A percentile compares a stretch with the other conserved stretches of the same genome.
phyloP scores from a whole-genome alignment of 2,329 filamentous ascomycete species.

The Trichophyton rubrum region DNA sequence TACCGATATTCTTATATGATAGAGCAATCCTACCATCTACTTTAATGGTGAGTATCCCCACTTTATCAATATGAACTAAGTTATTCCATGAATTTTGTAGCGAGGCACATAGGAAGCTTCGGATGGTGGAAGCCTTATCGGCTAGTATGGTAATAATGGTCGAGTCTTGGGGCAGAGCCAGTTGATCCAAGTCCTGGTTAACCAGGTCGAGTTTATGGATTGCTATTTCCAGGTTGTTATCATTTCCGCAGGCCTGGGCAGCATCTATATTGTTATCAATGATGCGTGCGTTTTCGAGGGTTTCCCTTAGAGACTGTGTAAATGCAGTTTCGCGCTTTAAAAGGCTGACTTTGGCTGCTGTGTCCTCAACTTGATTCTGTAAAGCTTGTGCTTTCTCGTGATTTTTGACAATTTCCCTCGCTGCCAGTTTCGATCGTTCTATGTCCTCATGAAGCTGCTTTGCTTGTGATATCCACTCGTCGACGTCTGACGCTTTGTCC shows the following conservation, averaged over 20 bases:
- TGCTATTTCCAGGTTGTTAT: constrained; percentile 35
- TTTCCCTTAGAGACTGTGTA: constrained; percentile 41
- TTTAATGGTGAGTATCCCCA: constrained; percentile 45
- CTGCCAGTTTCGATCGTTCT: constrained; percentile 62
- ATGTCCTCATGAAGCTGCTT: constrained; percentile 78
- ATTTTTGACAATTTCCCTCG: constrained; percentile 66
- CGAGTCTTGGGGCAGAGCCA: constrained; percentile 23
- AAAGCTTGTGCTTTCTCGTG: constrained; percentile 57
- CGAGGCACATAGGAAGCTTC: constrained; percentile 51
- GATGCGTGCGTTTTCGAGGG: constrained; percentile 40
- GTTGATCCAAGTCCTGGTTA: constrained; percentile 16
- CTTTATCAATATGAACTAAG: constrained; percentile 48
- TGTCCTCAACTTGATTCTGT: constrained; percentile 52
- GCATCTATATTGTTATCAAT: constrained; percentile 39
- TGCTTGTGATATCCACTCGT: constrained; percentile 74
- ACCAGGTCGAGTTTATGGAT: constrained; percentile 39
- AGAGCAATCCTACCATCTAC: constrained; percentile 27
- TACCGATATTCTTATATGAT: background rate
- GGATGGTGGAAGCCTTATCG: constrained; percentile 52
- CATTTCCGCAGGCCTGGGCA: constrained; percentile 34
- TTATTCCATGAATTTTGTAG: constrained; percentile 60
- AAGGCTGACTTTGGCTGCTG: constrained; percentile 42
- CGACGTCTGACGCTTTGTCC: constrained; percentile 65
- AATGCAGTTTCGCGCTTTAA: constrained; percentile 49
- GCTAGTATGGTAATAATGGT: constrained; percentile 45